Evolutionary conservation across 495 filamentous ascomycete genomes (phyloP).

Genomic region (Hyaloscypha finlandica): DNA sequence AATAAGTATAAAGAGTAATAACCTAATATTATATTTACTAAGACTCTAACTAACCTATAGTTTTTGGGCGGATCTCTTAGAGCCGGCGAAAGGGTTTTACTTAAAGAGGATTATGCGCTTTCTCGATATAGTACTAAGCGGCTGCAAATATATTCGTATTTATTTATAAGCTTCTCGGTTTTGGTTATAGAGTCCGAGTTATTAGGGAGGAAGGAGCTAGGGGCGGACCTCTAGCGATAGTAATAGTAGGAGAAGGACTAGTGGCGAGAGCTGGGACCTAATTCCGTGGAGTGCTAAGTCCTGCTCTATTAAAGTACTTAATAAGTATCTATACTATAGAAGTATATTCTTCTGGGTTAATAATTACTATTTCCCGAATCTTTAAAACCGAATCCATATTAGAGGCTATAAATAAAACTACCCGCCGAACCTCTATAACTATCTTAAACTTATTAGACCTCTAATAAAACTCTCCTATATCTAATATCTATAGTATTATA

Average conservation of each 20-base stretch:
- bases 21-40: too few species aligned
- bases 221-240: too few species aligned
- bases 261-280: constrained; percentile 24
- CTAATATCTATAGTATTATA: too few species aligned
- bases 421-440: too few species aligned
- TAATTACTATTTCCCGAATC: constrained; percentile 25
- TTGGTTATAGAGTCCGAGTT: too few species aligned
- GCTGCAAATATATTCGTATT: constrained; percentile 9
- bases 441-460: too few species aligned
- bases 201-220: too few species aligned
- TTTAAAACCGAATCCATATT: constrained; percentile 10
- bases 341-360: constrained; percentile 27
- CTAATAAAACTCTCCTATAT: too few species aligned
- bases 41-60: neutral
- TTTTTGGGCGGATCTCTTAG: constrained; percentile 9
- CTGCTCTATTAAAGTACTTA: constrained; percentile 23
- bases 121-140: constrained; percentile 8
- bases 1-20: too few species aligned
- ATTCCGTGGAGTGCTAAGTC: constrained; percentile 29
- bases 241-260: constrained; percentile 1
- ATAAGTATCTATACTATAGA: constrained; percentile 22
- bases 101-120: constrained; percentile 4
- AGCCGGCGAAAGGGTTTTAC: constrained; percentile 9
- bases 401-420: too few species aligned
- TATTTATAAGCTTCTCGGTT: too few species aligned